Evolutionary conservation across 2,329 filamentous ascomycete species (phyloP).

Genomic region (Orbilia javanica): DNA sequence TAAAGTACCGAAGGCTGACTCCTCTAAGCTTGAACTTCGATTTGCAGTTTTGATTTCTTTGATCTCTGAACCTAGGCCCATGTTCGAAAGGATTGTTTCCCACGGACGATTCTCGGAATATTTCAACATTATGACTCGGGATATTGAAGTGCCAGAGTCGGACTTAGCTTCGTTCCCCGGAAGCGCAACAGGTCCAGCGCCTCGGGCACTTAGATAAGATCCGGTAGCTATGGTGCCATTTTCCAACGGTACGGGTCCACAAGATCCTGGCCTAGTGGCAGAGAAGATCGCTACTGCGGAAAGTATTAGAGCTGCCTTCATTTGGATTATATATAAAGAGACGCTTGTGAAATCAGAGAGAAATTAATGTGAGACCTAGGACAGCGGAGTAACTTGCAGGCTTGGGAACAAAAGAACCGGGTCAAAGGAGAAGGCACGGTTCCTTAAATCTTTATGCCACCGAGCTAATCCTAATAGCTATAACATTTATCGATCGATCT

Average conservation of each 20-base stretch:
- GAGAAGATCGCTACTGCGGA: not conserved
- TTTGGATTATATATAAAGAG: not conserved
- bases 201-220: too few relatives aligned
- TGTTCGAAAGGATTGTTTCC: slow-evolving; percentile 18
- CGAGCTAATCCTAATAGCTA: too few relatives aligned
- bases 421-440: too few relatives aligned
- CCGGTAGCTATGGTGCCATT: too few relatives aligned
- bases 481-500: too few relatives aligned
- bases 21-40: not conserved
- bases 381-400: too few relatives aligned
- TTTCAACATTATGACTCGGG: slow-evolving; percentile 16
- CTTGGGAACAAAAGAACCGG: too few relatives aligned
- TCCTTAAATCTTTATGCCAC: too few relatives aligned
- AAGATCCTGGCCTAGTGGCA: not conserved
- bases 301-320: not conserved
- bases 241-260: too few relatives aligned
- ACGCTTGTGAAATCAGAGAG: not conserved
- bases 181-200: too few relatives aligned
- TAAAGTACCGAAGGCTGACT: not conserved
- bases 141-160: not conserved
- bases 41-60: not conserved
- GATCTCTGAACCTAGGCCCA: slow-evolving; percentile 8
- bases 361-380: not conserved
- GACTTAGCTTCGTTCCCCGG: too few relatives aligned
- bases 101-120: slow-evolving; percentile 25